A percentile compares a stretch with the other conserved stretches of the same genome.
phyloP scores from a whole-genome alignment of 2,329 filamentous ascomycete species.

The Colletotrichum lupini region DNA sequence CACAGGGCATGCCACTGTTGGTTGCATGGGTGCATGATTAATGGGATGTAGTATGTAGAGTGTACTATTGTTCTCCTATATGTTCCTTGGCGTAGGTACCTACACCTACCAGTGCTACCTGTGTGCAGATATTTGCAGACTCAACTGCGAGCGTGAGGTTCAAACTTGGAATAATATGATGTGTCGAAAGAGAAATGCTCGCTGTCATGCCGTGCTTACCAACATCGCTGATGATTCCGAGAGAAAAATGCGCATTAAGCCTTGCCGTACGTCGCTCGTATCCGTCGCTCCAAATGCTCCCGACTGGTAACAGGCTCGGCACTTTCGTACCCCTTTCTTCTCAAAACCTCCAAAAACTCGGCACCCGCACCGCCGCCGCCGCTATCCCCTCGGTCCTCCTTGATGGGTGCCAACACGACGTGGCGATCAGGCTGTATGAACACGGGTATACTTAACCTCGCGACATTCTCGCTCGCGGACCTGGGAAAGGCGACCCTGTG shows the following conservation, averaged over 20 bases:
- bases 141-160: neutral
- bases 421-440: conserved; percentile 35
- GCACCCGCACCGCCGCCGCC: neutral
- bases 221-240: neutral
- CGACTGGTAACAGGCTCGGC: conserved; percentile 30
- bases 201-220: neutral
- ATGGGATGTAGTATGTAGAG: neutral
- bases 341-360: conserved; percentile 32
- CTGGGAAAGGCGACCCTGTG: conserved; percentile 83
- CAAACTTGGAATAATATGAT: neutral
- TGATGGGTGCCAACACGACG: conserved; percentile 30
- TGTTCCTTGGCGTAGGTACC: neutral
- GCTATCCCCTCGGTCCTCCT: neutral
- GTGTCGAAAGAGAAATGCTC: neutral
- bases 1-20: neutral
- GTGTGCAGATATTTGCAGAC: neutral
- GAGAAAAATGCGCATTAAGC: neutral
- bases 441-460: conserved; percentile 32
- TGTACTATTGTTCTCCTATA: neutral
- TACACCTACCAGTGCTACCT: neutral
- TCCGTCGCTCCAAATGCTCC: conserved; percentile 31
- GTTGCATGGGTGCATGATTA: neutral
- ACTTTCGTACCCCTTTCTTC: conserved; percentile 29
- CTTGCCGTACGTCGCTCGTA: conserved; percentile 30
- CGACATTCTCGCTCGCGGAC: conserved; percentile 30